Base-by-base conservation (phyloP, 2,329 filamentous ascomycete genomes). In the Fusarium anthophilum region DNA sequence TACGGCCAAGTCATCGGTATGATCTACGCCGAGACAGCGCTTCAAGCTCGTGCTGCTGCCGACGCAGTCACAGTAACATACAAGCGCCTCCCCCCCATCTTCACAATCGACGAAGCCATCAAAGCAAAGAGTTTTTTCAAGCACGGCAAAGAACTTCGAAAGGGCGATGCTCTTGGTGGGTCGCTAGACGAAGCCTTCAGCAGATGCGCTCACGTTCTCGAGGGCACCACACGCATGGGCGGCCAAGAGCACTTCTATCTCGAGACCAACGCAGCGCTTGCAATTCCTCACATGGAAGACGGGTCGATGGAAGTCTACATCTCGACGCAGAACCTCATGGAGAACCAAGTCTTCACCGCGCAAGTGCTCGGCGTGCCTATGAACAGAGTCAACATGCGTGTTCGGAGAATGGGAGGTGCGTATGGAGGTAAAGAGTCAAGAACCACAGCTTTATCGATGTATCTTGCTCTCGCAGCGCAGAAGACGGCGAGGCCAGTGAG, bases 191-290 rank as follows among this genome's bases (percentile, higher is more conserved):
- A 55, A 3, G 28, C 37, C 4, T 41, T 61, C 9, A 28, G 37
- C 9, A 61, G 55, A n/a, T 61, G 58, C 18, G 58, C 51, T 8
- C 58, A 61, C 10, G n/a, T 61, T 28, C 28, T 61, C 14, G 37
- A 41, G 5, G 58, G 58, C 3, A 30, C 30, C 2, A 61, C 58
- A 15, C 47, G 37, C 6, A 61, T 61, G 58, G 58, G 58, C 10
- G 58, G 58, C 15, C 58, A 61, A 56, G 58, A 61, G 4, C 58
- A 61, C 28, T 61, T 61, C 28, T 61, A 61, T 8, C 58, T 61
- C 11, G 58, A 61, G 6, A 61, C 58, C 18, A 61, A 61, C n/a
- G 58, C 30, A 2, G 58, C n/a, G 0, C 47, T 61, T 13, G 58
- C 58, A 0, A 61, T 61, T 43, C 58, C 58, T 0, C 58, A 61